Evolutionary conservation across 441 rosid genomes (phyloP).

Genomic region (Jatropha podagrica): DNA sequence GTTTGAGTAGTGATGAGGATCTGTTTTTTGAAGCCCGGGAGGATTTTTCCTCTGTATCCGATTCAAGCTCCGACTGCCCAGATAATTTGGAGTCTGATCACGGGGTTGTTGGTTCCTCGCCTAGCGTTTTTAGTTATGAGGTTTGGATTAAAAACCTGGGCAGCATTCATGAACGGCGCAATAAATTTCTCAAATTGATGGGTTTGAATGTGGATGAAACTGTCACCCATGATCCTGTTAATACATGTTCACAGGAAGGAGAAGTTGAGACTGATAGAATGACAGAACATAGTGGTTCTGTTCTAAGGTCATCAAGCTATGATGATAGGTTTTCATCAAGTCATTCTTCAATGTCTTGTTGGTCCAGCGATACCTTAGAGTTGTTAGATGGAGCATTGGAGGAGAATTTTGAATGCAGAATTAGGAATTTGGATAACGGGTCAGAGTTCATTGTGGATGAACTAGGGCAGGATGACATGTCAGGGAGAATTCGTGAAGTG

Average conservation of each 20-base stretch:
- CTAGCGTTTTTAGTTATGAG: conserved; percentile 36
- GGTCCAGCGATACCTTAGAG: conserved; percentile 35
- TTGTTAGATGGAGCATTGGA: conserved; percentile 27
- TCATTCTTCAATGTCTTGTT: conserved; percentile 37
- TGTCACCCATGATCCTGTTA: conserved; percentile 8
- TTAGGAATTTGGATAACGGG: conserved; percentile 37
- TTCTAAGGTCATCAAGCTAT: conserved; percentile 37
- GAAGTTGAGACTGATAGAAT: conserved; percentile 37
- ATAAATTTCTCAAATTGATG: conserved; percentile 70
- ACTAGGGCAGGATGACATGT: conserved; percentile 30
- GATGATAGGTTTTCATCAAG: conserved; percentile 38
- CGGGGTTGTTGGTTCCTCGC: conserved; percentile 19
- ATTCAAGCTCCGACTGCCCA: conserved; percentile 28
- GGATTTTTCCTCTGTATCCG: conserved; percentile 40
- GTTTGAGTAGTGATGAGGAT: conserved; percentile 52
- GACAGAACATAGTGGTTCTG: conserved; percentile 42
- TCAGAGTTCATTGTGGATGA: conserved; percentile 32
- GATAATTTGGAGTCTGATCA: conserved; percentile 29
- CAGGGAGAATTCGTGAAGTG: conserved; percentile 32
- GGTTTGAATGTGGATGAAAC: conserved; percentile 33
- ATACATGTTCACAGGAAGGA: conserved; percentile 18
- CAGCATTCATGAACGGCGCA: conserved; percentile 61
- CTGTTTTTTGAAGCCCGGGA: conserved; percentile 71
- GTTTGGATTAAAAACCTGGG: conserved; percentile 61
- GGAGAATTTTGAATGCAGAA: conserved; percentile 33